Percentiles rank a stretch among this genome's conserved stretches.
Evolutionary conservation across 1,284 basidiomycete species (phyloP).

Genomic region (Albatrellus sp.): DNA sequence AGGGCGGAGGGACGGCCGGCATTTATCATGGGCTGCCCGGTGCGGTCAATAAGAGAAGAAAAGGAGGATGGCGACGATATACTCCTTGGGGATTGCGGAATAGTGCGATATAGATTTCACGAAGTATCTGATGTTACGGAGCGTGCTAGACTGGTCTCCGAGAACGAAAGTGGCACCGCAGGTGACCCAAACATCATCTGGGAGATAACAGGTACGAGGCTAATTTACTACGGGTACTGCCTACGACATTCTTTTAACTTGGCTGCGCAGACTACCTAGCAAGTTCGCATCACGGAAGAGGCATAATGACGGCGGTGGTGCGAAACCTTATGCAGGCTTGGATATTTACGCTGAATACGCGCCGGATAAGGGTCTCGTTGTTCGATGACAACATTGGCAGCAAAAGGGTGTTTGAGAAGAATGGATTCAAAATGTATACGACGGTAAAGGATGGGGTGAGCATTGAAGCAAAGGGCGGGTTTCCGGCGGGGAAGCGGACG

Average conservation of each 20-base stretch:
- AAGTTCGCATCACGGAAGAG: slow-evolving; percentile 44
- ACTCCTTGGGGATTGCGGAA: slow-evolving; percentile 30
- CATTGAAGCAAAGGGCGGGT: slow-evolving; percentile 18
- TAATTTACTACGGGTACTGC: background rate
- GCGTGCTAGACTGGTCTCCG: slow-evolving; percentile 20
- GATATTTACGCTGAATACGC: slow-evolving; percentile 47
- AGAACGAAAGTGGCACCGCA: slow-evolving; percentile 23
- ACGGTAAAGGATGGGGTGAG: slow-evolving; percentile 26
- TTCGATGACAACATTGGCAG: slow-evolving; percentile 44
- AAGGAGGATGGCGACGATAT: slow-evolving; percentile 33
- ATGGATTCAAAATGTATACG: slow-evolving; percentile 36
- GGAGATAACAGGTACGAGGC: slow-evolving; percentile 35
- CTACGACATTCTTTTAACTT: background rate
- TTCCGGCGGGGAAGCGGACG: slow-evolving; percentile 13
- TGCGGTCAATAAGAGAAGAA: slow-evolving; percentile 33
- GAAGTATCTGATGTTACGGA: slow-evolving; percentile 21
- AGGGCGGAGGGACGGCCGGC: slow-evolving; percentile 16
- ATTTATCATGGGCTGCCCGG: slow-evolving; percentile 27
- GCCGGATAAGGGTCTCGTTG: slow-evolving; percentile 29
- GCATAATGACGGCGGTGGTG: slow-evolving; percentile 56
- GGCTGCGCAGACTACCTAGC: slow-evolving; percentile 34
- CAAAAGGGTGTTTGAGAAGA: slow-evolving; percentile 49
- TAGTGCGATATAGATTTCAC: slow-evolving; percentile 23
- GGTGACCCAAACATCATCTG: slow-evolving; percentile 40
- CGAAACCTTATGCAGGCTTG: slow-evolving; percentile 37